phyloP scores from a whole-genome alignment of 108 stramenopile species.

The Cyclostephanos tholiformis region DNA sequence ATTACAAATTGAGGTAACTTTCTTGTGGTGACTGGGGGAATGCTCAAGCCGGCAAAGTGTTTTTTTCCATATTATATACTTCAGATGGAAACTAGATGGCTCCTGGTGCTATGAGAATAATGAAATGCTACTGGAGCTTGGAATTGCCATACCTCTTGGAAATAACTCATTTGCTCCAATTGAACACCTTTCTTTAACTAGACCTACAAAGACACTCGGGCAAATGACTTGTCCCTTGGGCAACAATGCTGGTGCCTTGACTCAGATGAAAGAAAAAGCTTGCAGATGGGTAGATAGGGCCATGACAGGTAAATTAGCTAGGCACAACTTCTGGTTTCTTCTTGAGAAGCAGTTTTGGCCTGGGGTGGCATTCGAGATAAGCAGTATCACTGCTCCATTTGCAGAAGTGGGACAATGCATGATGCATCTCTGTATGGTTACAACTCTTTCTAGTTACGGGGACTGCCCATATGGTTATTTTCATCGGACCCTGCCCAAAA shows the following conservation, averaged over 20 bases:
- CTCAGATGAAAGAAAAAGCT: background rate
- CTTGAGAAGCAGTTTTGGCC: slow-evolving; percentile 4
- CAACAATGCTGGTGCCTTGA: background rate
- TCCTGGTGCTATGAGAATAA: slow-evolving; percentile 4
- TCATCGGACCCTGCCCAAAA: no score
- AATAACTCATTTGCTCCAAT: background rate
- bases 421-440: no score
- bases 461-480: no score
- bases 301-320: background rate
- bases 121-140: background rate
- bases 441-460: no score
- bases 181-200: background rate
- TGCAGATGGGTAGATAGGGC: background rate
- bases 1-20: slow-evolving; percentile 3
- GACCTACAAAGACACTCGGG: no score
- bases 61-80: slow-evolving; percentile 15
- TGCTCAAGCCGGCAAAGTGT: no score
- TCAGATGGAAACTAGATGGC: slow-evolving; percentile 1
- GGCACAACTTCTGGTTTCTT: background rate
- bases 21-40: slow-evolving; percentile 2
- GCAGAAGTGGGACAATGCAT: no score
- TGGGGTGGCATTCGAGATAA: background rate
- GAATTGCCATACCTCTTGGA: background rate
- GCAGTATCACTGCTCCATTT: no score
- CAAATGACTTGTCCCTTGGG: slow-evolving; percentile 1